Percentiles rank a stretch among this genome's conserved stretches.
Evolutionary conservation across 1,139 yeast species (phyloP).

Genomic region (Yarrowia galli): DNA sequence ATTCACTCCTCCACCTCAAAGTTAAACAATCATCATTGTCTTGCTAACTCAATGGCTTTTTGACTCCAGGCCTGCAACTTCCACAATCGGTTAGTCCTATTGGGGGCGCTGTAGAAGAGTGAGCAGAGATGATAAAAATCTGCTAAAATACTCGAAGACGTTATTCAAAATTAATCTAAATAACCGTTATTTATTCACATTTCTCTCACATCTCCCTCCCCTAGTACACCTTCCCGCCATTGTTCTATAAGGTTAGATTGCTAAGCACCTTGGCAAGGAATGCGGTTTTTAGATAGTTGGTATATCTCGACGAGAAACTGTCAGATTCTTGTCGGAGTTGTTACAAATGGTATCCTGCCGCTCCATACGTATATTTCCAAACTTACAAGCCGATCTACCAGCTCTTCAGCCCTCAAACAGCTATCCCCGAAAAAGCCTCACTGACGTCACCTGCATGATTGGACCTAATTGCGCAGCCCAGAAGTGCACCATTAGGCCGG

Average conservation of each 20-base stretch:
- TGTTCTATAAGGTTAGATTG: conserved; percentile 24
- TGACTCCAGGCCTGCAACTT: neutral
- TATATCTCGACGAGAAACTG: neutral
- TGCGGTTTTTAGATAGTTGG: neutral
- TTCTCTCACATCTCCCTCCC: neutral
- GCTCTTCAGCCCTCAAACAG: too few species aligned
- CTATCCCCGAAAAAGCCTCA: conserved; percentile 16
- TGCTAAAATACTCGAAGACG: neutral
- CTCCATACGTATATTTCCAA: neutral
- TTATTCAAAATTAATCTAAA: too few species aligned
- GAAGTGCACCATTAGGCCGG: neutral
- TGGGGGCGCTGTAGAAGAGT: neutral
- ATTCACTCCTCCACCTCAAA: conserved; percentile 11
- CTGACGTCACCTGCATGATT: conserved; percentile 31
- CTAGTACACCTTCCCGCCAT: neutral
- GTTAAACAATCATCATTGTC: conserved; percentile 32
- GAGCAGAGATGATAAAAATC: neutral
- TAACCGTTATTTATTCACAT: neutral
- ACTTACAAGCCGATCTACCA: neutral
- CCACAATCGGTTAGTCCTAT: neutral
- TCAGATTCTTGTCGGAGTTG: neutral
- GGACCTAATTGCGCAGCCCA: conserved; percentile 20
- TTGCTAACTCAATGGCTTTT: conserved; percentile 34
- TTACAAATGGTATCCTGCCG: neutral
- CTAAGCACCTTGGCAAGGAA: conserved; percentile 12